Conservation (phyloP, 1,284 basidiomycete species). For the Cerioporus squamosus region DNA sequence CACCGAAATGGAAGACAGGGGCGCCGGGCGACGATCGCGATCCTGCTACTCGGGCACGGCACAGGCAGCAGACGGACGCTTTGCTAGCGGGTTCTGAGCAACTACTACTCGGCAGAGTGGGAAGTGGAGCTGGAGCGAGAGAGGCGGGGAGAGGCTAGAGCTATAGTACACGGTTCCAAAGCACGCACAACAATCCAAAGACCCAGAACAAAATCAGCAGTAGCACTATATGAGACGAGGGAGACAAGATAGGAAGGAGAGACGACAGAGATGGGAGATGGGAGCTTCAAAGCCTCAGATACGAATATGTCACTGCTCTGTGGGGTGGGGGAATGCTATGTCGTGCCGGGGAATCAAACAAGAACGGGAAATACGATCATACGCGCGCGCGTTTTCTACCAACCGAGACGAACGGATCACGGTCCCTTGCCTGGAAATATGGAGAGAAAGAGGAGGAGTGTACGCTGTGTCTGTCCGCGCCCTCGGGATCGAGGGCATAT, state of each 20-base stretch:
- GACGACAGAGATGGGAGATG: background rate
- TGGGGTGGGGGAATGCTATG: conserved; percentile 3
- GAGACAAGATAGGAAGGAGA: background rate
- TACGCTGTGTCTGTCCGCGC: too few species aligned
- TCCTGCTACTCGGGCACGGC: background rate
- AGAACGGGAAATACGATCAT: conserved; percentile 1
- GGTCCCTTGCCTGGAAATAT: conserved; percentile 13
- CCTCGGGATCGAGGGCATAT: too few species aligned
- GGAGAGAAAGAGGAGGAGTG: conserved; percentile 13
- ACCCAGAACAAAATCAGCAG: conserved; percentile 15
- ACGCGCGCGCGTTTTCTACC: background rate
- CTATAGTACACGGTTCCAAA: conserved; percentile 29
- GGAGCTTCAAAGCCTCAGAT: background rate
- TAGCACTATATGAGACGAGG: background rate
- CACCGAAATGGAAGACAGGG: too few species aligned
- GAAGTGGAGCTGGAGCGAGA: background rate
- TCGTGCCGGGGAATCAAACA: conserved; percentile 3
- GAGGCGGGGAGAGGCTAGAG: background rate
- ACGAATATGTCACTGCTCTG: background rate
- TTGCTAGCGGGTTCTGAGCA: background rate
- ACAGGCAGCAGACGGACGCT: background rate
- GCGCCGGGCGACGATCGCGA: too few species aligned
- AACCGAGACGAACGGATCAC: background rate
- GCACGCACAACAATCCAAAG: conserved; percentile 24
- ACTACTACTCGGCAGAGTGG: too few species aligned